phyloP scores from a whole-genome alignment of 345 rosid species.

The Syzygium aqueum region DNA sequence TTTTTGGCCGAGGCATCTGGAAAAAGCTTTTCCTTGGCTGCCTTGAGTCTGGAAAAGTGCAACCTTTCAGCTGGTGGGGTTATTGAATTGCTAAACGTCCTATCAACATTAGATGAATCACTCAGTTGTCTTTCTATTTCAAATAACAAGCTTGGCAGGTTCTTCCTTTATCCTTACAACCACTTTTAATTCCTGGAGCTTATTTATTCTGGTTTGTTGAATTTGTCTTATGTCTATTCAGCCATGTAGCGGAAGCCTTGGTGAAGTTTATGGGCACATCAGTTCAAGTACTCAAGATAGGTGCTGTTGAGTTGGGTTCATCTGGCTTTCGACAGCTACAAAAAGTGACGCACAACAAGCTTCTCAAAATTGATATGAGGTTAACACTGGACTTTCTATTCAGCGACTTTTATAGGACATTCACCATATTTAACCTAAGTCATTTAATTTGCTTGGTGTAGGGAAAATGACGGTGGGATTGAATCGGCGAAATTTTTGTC shows the following conservation, averaged over 20 bases:
- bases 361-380: slow-evolving; percentile 65
- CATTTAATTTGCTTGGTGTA: neutral
- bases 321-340: slow-evolving; percentile 55
- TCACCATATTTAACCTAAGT: neutral
- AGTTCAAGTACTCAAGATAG: slow-evolving; percentile 46
- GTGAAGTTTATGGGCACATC: slow-evolving; percentile 27
- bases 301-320: slow-evolving; percentile 67
- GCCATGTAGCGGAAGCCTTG: slow-evolving; percentile 49
- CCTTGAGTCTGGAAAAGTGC: slow-evolving; percentile 62
- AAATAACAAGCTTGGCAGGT: slow-evolving; percentile 76
- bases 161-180: neutral
- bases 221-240: slow-evolving; percentile 14
- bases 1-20: slow-evolving; percentile 43
- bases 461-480: too few relatives aligned
- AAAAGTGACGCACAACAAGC: slow-evolving; percentile 23
- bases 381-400: slow-evolving; percentile 9
- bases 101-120: slow-evolving; percentile 37
- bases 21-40: slow-evolving; percentile 31
- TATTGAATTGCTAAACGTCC: slow-evolving; percentile 38
- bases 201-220: neutral
- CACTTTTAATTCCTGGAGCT: neutral
- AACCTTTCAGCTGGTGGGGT: slow-evolving; percentile 58
- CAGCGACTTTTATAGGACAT: neutral
- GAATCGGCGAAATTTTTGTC: slow-evolving; percentile 21
- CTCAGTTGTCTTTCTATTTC: slow-evolving; percentile 55